Percentiles rank a stretch among this genome's conserved stretches.
phyloP scores from a whole-genome alignment of 129 eudicot genomes.

The Rutidosis leptorrhynchoides region DNA sequence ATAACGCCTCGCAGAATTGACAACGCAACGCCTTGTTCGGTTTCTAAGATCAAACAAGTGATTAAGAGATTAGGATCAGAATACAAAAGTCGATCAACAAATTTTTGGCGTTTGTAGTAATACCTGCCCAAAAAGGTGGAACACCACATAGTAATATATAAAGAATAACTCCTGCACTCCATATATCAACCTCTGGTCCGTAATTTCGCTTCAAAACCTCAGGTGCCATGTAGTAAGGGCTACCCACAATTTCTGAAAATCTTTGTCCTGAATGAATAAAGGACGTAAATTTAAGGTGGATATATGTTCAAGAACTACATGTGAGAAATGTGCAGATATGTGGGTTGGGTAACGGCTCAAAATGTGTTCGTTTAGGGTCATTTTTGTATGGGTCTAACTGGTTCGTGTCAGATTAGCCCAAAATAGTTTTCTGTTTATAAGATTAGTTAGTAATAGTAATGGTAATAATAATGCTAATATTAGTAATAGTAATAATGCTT shows the following conservation, averaged over 20 bases:
- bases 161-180: slow-evolving; percentile 97
- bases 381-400: neutral
- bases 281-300: neutral
- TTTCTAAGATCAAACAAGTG: slow-evolving; percentile 47
- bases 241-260: slow-evolving; percentile 94
- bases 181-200: slow-evolving; percentile 90
- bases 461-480: too few relatives aligned
- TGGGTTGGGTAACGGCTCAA: slow-evolving; percentile 1
- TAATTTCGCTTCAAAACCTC: slow-evolving; percentile 83
- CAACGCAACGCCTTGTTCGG: slow-evolving; percentile 99
- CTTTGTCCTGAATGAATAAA: slow-evolving; percentile 56
- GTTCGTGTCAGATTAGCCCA: neutral
- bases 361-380: neutral
- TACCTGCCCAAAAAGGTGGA: slow-evolving; percentile 99
- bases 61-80: neutral
- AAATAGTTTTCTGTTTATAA: neutral
- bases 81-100: neutral
- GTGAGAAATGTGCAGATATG: neutral
- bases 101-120: slow-evolving; percentile 7
- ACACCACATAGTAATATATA: slow-evolving; percentile 91
- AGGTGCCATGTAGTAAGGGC: slow-evolving; percentile 91
- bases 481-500: neutral
- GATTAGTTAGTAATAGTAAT: too few relatives aligned
- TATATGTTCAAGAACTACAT: slow-evolving; percentile 2
- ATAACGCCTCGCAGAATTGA: slow-evolving; percentile 76